Base-by-base conservation (phyloP, 306 rosid genomes). In the Quercus parvula region DNA sequence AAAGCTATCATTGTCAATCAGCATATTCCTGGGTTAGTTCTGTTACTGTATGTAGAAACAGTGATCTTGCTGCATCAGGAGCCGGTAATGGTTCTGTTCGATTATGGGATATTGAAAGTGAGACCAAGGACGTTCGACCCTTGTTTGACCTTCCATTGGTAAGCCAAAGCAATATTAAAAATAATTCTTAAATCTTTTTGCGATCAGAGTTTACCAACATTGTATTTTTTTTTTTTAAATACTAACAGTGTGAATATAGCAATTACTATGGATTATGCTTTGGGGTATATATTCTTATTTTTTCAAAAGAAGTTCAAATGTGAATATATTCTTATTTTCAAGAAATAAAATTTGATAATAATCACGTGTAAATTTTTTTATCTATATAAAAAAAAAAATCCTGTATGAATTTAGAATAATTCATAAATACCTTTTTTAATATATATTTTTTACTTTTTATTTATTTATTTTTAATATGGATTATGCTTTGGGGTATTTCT, bases 41-140 rank as follows among this genome's bases (percentile, higher is more conserved):
- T 7, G 86, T 93, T 54, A 58, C 87, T 33, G 91, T 88, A 74
- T 95, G 99, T 84, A 82, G 93, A 77, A 89, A 88, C 80, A 93
- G 97, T 78, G 99, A 95, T 77, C 94, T 95, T 81, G 96, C 93
- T 49, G 99, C 96, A 77, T 91, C 98, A 67, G 98, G 96, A 59
- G 99, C 98, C n/a, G 98, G 96, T 58, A 90, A 91, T 58, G 99
- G 99, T 35, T 90, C 74, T 35, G 93, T 95, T 77, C 89, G 90
- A 75, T 81, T 95, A 76, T 95, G 97, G 98, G 80, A 87, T 82
- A 24, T 91, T 79, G 86, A 80, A 73, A 90, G 86, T 79, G 99
- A 95, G 79, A 74, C 85, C 63, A 95, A 86, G 71, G 87, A 80
- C 75, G 73, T 93, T 62, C 82, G 80, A 80, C 79, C 97, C 14